Conservation (phyloP, 139 green algal species). For the Monoraphidium neglectum region DNA sequence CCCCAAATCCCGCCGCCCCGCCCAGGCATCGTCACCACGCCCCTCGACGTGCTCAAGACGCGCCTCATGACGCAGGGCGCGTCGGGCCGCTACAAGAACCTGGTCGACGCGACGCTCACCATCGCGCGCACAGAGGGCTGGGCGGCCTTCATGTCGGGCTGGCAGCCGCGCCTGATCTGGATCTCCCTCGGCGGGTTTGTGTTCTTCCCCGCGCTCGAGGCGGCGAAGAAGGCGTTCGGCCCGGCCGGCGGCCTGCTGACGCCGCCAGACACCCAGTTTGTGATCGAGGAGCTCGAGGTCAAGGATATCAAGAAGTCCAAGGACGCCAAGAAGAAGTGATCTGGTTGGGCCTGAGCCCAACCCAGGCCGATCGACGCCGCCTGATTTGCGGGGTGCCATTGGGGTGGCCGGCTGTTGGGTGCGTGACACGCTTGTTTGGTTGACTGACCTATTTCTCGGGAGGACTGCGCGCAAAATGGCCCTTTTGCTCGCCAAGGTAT, state of each 20-base stretch:
- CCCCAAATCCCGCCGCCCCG: background rate
- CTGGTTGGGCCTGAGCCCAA: too few relatives aligned
- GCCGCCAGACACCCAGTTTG: slow-evolving; percentile 4
- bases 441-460: too few relatives aligned
- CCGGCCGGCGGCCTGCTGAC: slow-evolving; percentile 25
- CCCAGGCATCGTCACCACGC: slow-evolving; percentile 84
- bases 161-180: slow-evolving; percentile 95
- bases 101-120: slow-evolving; percentile 55
- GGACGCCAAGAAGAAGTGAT: background rate
- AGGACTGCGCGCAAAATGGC: too few relatives aligned
- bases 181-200: slow-evolving; percentile 94
- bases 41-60: slow-evolving; percentile 95
- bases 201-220: slow-evolving; percentile 85
- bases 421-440: too few relatives aligned
- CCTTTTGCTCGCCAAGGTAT: too few relatives aligned
- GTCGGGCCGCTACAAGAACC: slow-evolving; percentile 57
- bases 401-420: too few relatives aligned
- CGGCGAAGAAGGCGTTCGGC: slow-evolving; percentile 50
- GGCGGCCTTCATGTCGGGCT: slow-evolving; percentile 86
- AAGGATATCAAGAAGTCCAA: background rate
- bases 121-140: slow-evolving; percentile 85
- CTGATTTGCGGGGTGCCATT: too few relatives aligned
- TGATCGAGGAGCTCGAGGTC: slow-evolving; percentile 30
- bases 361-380: too few relatives aligned
- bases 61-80: slow-evolving; percentile 89